phyloP scores from a whole-genome alignment of 495 filamentous ascomycete genomes.

The Hypoxylon fuscum region DNA sequence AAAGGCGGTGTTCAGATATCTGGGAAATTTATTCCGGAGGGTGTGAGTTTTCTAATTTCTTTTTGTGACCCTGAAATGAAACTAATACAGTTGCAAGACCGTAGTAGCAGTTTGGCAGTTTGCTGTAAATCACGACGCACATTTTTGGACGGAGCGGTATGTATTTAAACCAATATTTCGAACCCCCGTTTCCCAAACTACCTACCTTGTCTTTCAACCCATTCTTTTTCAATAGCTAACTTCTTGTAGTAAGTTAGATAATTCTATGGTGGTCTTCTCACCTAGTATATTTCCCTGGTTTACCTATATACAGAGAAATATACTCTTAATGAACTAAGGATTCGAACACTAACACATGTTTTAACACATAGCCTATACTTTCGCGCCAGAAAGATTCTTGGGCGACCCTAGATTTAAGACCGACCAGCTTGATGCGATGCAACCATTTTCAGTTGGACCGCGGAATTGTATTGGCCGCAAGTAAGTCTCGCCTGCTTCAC shows the following conservation, averaged over 20 bases:
- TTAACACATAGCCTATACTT: no score
- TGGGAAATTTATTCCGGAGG: slow-evolving; percentile 52
- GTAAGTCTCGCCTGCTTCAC: slow-evolving; percentile 45
- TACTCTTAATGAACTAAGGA: no score
- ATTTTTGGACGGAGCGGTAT: slow-evolving; percentile 55
- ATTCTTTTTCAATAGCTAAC: no score
- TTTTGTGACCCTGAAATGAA: background rate
- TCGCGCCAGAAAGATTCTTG: slow-evolving; percentile 62
- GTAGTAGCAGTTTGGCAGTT: slow-evolving; percentile 59
- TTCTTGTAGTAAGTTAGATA: no score
- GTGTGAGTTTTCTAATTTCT: slow-evolving; percentile 39
- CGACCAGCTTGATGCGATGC: slow-evolving; percentile 57
- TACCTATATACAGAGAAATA: no score
- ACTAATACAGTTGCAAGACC: slow-evolving; percentile 51
- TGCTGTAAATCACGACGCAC: slow-evolving; percentile 51
- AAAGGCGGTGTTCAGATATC: slow-evolving; percentile 56
- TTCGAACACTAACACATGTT: no score
- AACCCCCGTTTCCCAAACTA: no score
- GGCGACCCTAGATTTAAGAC: slow-evolving; percentile 48
- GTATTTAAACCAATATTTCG: no score
- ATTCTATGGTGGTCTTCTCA: no score
- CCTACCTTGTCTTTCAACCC: no score
- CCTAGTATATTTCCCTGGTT: no score
- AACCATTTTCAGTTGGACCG: slow-evolving; percentile 63
- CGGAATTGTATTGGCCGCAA: slow-evolving; percentile 65